Base-by-base conservation (phyloP, 768 basidiomycete species). In the Trametes elegans region DNA sequence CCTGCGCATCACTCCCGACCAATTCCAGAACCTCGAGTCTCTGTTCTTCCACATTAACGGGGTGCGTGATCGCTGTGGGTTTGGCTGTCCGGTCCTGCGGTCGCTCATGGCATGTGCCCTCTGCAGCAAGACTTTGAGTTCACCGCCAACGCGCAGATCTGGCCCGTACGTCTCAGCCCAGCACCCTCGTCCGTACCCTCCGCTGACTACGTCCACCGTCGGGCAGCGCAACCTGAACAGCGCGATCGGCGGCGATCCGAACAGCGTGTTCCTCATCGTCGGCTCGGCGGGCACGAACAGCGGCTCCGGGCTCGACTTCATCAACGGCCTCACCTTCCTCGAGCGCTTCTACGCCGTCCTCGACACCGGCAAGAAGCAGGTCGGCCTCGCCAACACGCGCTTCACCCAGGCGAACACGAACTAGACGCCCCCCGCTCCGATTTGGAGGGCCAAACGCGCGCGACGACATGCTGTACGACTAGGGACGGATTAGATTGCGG, bases 271-370 rank as follows among this genome's bases (percentile, higher is more conserved):
- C 64, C 68, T 72, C 27, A 63, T 77, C 46, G 70, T 76, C 46
- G 50, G 46, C n/a, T 60, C 64, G 64, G 57, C 78, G 32, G 81
- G 80, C 27, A 59, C 69, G 1, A 58, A 61, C 27, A 64, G 71
- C 9, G 80, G 78, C 42, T 18, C 73, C 55, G 82, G 80, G 13
- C 66, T 83, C 16, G 79, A 81, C 69, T 82, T 83, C 58, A 66
- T 69, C 55, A 57, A 64, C 53, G 68, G 68, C 26, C 56, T 58
- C 44, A 39, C 59, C 13, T 66, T 64, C 61, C 62, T 66, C 35
- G 69, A 79, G 60, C 71, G 78, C 7, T 78, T 68, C 67, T 79
- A 78, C 57, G 69, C 68, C 49, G 65, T 78, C 13, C 78, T 62
- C 56, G 76, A 79, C 58, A 70, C 71, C 10, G 58, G 58, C 31